Conservation (phyloP, 805 yeast genomes). For the Yamadazyma sp. region DNA sequence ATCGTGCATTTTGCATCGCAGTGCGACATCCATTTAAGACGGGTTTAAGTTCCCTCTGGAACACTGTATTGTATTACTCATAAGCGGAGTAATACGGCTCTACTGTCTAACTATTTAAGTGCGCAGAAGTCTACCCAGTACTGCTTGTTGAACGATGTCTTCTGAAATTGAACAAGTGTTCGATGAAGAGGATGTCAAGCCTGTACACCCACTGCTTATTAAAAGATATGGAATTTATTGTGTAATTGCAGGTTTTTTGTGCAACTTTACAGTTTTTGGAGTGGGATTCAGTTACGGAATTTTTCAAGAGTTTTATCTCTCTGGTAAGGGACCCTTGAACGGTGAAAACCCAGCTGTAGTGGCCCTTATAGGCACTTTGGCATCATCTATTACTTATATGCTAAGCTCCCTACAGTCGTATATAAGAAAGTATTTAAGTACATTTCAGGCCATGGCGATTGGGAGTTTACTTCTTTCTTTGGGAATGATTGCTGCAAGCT, state of each 20-base stretch:
- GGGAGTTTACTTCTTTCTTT: background rate
- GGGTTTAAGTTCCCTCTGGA: no score
- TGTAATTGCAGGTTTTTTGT: conserved; percentile 2
- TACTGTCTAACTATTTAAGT: no score
- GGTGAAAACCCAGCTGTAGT: conserved; percentile 1
- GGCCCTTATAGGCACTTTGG: background rate
- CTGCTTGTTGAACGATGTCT: no score
- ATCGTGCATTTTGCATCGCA: no score
- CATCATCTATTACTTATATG: background rate
- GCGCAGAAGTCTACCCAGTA: no score
- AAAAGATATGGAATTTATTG: background rate
- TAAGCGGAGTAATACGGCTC: no score
- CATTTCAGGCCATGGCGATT: background rate
- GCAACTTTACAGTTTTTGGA: background rate
- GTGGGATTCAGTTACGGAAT: conserved; percentile 1
- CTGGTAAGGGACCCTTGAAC: background rate
- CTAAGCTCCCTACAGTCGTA: background rate
- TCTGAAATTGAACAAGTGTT: no score
- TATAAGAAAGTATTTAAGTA: background rate
- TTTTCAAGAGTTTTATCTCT: conserved; percentile 1
- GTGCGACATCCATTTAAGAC: no score
- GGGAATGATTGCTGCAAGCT: background rate
- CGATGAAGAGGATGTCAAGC: background rate
- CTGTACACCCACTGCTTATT: background rate
- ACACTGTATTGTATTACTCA: no score